phyloP scores from a whole-genome alignment of 768 basidiomycete genomes.

The Boletus patriciae region DNA sequence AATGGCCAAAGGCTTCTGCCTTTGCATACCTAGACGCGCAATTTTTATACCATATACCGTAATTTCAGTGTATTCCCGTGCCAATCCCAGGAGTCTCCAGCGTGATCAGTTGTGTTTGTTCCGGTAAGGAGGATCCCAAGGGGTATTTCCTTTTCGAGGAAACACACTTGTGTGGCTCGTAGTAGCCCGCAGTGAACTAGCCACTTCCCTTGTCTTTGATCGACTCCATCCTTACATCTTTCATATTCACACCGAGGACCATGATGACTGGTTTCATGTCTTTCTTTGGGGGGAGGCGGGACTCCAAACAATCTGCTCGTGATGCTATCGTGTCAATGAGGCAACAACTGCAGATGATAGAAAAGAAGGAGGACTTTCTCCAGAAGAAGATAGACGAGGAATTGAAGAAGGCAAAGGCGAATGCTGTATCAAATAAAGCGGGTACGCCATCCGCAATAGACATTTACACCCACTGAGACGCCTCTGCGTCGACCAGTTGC shows the following conservation, averaged over 20 bases:
- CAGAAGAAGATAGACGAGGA: slow-evolving; percentile 98
- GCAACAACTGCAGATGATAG: slow-evolving; percentile 93
- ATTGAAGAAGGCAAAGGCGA: slow-evolving; percentile 83
- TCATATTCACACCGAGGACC: slow-evolving; percentile 2
- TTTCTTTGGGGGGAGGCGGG: slow-evolving; percentile 83
- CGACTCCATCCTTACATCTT: background rate
- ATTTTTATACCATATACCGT: slow-evolving; percentile 30
- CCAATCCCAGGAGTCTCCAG: background rate
- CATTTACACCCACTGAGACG: slow-evolving; percentile 6
- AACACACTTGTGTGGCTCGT: slow-evolving; percentile 6
- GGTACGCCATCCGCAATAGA: slow-evolving; percentile 51
- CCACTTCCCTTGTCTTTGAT: slow-evolving; percentile 1
- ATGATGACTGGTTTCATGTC: slow-evolving; percentile 83
- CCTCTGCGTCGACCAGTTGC: slow-evolving; percentile 56
- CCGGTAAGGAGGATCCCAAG: background rate
- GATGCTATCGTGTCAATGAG: slow-evolving; percentile 93
- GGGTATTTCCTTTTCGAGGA: slow-evolving; percentile 30
- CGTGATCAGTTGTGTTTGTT: no score
- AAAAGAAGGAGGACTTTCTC: slow-evolving; percentile 98
- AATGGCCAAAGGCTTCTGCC: slow-evolving; percentile 22
- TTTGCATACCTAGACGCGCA: slow-evolving; percentile 29
- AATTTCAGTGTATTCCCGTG: slow-evolving; percentile 12
- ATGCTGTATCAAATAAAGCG: slow-evolving; percentile 90
- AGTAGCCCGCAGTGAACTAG: slow-evolving; percentile 10
- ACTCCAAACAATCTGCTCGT: slow-evolving; percentile 80